These are phyloP conservation scores for Trichoderma cornu-damae DNA, from an alignment of 2,329 filamentous ascomycete genomes.

Conservation along the genomic window DNA sequence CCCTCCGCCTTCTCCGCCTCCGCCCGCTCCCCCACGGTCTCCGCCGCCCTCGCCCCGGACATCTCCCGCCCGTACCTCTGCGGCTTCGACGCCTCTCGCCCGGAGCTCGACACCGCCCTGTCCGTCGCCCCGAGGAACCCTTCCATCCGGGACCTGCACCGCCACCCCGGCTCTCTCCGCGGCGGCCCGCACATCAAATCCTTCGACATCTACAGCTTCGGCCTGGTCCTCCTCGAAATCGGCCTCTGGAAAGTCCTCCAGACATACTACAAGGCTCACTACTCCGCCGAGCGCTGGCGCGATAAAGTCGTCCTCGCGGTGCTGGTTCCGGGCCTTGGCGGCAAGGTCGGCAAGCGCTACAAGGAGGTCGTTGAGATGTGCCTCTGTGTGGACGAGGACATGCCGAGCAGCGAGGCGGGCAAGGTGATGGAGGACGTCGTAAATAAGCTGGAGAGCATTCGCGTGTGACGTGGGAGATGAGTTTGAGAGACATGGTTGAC, in stretches of 20 bases:
- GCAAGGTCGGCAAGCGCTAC: conserved; percentile 39
- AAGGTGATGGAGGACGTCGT: conserved; percentile 42
- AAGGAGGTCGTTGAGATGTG: conserved; percentile 40
- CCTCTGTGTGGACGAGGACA: conserved; percentile 35
- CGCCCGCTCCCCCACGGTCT: conserved; percentile 31
- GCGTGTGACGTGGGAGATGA: conserved; percentile 23
- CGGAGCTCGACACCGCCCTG: conserved; percentile 46
- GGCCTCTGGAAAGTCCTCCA: conserved; percentile 44
- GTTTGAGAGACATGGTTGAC: background rate
- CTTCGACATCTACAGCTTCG: conserved; percentile 50
- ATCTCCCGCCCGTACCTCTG: conserved; percentile 43
- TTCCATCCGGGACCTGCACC: conserved; percentile 41
- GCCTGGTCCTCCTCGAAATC: conserved; percentile 47
- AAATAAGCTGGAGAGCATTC: conserved; percentile 36
- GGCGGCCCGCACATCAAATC: conserved; percentile 42
- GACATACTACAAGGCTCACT: conserved; percentile 39
- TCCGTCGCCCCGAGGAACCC: conserved; percentile 43
- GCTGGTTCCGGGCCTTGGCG: conserved; percentile 38
- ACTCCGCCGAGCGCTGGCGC: conserved; percentile 39
- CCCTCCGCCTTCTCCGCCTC: conserved; percentile 37
- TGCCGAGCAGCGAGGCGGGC: conserved; percentile 34
- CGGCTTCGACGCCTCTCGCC: conserved; percentile 52
- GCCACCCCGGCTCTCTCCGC: conserved; percentile 41
- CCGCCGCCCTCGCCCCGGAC: conserved; percentile 36
- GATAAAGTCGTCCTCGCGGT: conserved; percentile 39